A percentile compares a stretch with the other conserved stretches of the same genome.
These are phyloP conservation scores for Penicillium psychrofluorescens DNA, from an alignment of 495 filamentous ascomycete species.

Conservation along the genomic window DNA sequence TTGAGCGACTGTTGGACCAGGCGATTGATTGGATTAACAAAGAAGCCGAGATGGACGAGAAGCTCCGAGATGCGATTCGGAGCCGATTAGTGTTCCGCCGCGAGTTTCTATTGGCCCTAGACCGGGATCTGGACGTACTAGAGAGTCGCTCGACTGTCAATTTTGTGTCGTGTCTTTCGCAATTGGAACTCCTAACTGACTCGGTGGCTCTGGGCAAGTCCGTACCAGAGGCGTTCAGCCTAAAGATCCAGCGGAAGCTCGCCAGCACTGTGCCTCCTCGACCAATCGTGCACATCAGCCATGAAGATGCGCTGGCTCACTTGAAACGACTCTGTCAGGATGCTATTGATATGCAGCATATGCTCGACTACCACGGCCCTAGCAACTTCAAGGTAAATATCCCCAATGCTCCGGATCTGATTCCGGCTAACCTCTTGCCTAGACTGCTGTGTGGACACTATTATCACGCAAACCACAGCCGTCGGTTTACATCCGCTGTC, in stretches of 20 bases:
- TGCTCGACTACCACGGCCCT: slow-evolving; percentile 60
- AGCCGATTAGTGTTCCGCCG: slow-evolving; percentile 57
- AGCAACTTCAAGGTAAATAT: slow-evolving; percentile 49
- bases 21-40: slow-evolving; percentile 49
- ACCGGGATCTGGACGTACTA: slow-evolving; percentile 35
- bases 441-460: slow-evolving; percentile 55
- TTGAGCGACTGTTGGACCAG: slow-evolving; percentile 52
- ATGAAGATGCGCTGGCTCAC: slow-evolving; percentile 62
- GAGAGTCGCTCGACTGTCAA: slow-evolving; percentile 28
- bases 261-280: slow-evolving; percentile 90
- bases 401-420: slow-evolving; percentile 4
- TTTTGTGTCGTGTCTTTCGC: slow-evolving; percentile 36
- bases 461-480: slow-evolving; percentile 76
- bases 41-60: slow-evolving; percentile 37
- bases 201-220: slow-evolving; percentile 55
- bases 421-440: slow-evolving; percentile 25
- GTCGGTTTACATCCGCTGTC: slow-evolving; percentile 72
- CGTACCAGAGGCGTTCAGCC: slow-evolving; percentile 74
- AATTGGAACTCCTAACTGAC: slow-evolving; percentile 44
- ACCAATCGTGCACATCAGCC: slow-evolving; percentile 71
- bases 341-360: slow-evolving; percentile 57
- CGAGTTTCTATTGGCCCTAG: slow-evolving; percentile 49
- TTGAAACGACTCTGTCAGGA: slow-evolving; percentile 67
- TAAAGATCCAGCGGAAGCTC: slow-evolving; percentile 80
- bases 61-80: slow-evolving; percentile 52